phyloP scores from a whole-genome alignment of 176 grass and related monocot genomes.

The Phoenix dactylifera region DNA sequence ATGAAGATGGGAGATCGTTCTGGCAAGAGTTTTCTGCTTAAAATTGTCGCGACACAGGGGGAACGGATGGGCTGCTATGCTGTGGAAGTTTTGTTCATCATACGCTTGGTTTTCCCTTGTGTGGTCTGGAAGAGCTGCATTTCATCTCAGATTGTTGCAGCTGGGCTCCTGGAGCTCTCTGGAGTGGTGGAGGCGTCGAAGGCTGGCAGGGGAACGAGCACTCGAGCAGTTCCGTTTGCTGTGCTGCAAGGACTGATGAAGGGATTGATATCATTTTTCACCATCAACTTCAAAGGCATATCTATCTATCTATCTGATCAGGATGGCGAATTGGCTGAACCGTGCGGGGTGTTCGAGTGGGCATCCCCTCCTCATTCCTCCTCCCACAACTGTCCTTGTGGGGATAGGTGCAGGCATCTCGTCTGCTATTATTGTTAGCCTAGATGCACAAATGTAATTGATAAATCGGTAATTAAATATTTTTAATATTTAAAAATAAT shows the following conservation, averaged over 20 bases:
- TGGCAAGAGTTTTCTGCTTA: not conserved
- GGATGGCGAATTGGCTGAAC: slow-evolving; percentile 60
- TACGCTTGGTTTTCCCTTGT: no score
- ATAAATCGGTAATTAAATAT: no score
- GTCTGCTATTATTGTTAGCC: slow-evolving; percentile 33
- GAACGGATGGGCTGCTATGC: no score
- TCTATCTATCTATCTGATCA: slow-evolving; percentile 21
- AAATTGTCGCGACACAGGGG: not conserved
- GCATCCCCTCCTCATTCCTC: slow-evolving; percentile 55
- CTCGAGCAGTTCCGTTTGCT: slow-evolving; percentile 58
- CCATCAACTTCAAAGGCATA: slow-evolving; percentile 59
- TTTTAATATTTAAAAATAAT: no score
- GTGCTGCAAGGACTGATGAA: slow-evolving; percentile 81
- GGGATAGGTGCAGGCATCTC: slow-evolving; percentile 70
- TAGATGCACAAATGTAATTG: no score
- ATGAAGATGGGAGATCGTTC: slow-evolving; percentile 2
- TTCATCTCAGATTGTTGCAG: slow-evolving; percentile 53
- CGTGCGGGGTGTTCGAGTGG: slow-evolving; percentile 66
- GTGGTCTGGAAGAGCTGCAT: slow-evolving; percentile 21
- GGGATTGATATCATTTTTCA: slow-evolving; percentile 74
- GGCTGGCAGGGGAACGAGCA: slow-evolving; percentile 79
- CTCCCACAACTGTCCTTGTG: slow-evolving; percentile 61
- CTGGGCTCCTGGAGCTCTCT: slow-evolving; percentile 65
- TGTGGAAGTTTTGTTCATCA: no score
- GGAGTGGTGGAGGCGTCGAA: slow-evolving; percentile 62